Conservation (phyloP, 805 yeast genomes). For the Yamadazyma endophytica region DNA sequence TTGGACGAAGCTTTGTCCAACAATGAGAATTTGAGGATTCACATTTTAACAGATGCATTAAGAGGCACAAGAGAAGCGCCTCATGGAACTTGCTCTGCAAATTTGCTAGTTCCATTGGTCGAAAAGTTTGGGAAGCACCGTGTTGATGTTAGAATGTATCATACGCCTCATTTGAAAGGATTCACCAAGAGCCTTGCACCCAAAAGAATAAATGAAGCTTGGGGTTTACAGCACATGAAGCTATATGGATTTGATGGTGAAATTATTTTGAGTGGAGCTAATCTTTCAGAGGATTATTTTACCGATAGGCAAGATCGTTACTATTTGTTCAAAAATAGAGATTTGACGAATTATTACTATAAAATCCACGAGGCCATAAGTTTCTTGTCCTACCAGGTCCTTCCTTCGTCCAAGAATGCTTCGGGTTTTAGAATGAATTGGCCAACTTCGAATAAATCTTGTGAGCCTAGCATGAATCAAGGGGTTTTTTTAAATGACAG, state of each 20-base stretch:
- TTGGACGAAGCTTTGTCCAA: constrained; percentile 53
- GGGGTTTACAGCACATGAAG: constrained; percentile 96
- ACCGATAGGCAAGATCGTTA: constrained; percentile 94
- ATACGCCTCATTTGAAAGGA: constrained; percentile 81
- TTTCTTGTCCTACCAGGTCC: constrained; percentile 65
- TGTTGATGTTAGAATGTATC: constrained; percentile 79
- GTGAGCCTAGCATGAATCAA: constrained; percentile 61
- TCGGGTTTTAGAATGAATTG: constrained; percentile 60
- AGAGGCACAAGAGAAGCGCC: constrained; percentile 95
- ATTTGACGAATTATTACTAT: constrained; percentile 69
- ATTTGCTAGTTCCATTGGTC: constrained; percentile 63
- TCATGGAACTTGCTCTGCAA: constrained; percentile 61
- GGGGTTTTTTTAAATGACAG: constrained; percentile 53
- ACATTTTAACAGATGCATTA: constrained; percentile 78
- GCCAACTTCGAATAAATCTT: constrained; percentile 65
- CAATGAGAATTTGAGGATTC: constrained; percentile 63
- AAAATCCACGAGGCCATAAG: constrained; percentile 64
- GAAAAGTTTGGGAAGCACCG: constrained; percentile 59
- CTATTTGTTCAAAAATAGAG: constrained; percentile 57
- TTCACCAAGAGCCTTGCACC: constrained; percentile 65
- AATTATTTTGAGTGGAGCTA: constrained; percentile 85
- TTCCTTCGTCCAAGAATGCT: constrained; percentile 35
- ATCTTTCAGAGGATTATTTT: constrained; percentile 86
- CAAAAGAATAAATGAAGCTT: constrained; percentile 81
- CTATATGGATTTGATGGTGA: constrained; percentile 93